Evolutionary conservation across 257 asterid genomes (phyloP).

Genomic region (Anisodus tanguticus): DNA sequence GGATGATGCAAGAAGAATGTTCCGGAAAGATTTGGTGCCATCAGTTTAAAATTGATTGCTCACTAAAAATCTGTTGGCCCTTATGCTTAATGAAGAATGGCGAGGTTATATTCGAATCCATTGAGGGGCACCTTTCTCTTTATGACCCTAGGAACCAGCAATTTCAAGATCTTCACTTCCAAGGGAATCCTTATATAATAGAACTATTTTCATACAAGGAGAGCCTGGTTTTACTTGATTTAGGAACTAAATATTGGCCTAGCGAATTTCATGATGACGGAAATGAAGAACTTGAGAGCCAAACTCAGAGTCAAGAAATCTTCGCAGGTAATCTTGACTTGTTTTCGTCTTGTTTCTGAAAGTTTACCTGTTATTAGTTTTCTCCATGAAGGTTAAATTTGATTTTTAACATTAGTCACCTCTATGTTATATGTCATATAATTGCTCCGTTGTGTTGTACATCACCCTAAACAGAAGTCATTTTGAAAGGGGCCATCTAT

Average conservation of each 20-base stretch:
- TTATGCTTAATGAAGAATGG: conserved; percentile 13
- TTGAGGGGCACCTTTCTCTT: background rate
- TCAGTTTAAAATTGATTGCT: conserved; percentile 7
- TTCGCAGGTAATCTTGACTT: background rate
- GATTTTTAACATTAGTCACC: background rate
- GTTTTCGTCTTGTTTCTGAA: background rate
- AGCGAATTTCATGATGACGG: background rate
- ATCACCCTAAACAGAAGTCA: background rate
- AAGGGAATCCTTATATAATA: background rate
- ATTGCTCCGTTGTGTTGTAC: background rate
- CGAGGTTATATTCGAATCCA: background rate
- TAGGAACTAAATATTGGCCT: background rate
- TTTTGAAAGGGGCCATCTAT: background rate
- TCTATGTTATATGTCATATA: background rate
- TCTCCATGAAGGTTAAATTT: background rate
- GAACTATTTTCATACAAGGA: conserved; percentile 1
- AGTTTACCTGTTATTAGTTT: background rate
- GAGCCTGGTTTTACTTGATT: background rate
- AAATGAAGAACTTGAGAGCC: background rate
- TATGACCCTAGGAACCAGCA: background rate
- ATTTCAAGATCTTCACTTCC: conserved; percentile 23
- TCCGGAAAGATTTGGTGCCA: background rate
- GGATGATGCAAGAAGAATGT: background rate
- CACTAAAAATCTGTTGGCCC: background rate
- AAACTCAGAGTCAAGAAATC: background rate